Percentiles rank a stretch among this genome's conserved stretches.
phyloP scores from a whole-genome alignment of 2,329 filamentous ascomycete genomes.

The Fusarium pilosicola region DNA sequence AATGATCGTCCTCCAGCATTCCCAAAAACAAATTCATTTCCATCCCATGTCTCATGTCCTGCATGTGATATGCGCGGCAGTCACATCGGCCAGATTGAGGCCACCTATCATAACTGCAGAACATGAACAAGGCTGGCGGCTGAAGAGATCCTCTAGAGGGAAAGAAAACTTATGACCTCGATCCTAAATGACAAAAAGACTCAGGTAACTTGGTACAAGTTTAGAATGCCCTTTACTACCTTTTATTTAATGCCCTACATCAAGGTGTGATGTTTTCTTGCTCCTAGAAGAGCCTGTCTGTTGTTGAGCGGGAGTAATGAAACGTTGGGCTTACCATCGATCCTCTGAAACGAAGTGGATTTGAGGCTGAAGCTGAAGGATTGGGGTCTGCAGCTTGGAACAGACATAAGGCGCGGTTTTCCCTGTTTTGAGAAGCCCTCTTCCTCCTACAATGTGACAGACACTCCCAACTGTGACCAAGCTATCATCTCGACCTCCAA shows the following conservation, averaged over 20 bases:
- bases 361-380: not conserved
- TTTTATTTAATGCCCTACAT: accelerated
- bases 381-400: not conserved
- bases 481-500: not conserved
- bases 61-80: not conserved
- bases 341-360: not conserved
- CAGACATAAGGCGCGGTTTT: not conserved
- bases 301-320: not conserved
- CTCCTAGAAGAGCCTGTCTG: accelerated
- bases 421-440: not conserved
- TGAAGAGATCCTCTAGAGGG: too few species aligned
- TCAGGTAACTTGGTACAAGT: accelerated
- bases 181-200: not conserved
- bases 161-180: not conserved
- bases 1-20: not conserved
- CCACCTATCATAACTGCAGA: not conserved
- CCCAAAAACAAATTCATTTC: not conserved
- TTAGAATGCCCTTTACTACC: accelerated
- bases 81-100: not conserved
- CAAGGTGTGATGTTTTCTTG: not conserved
- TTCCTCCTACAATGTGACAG: not conserved
- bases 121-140: not conserved
- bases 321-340: accelerated
- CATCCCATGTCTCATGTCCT: not conserved
- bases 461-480: not conserved